phyloP scores from a whole-genome alignment of 805 yeast species.

The Yarrowia sp. region DNA sequence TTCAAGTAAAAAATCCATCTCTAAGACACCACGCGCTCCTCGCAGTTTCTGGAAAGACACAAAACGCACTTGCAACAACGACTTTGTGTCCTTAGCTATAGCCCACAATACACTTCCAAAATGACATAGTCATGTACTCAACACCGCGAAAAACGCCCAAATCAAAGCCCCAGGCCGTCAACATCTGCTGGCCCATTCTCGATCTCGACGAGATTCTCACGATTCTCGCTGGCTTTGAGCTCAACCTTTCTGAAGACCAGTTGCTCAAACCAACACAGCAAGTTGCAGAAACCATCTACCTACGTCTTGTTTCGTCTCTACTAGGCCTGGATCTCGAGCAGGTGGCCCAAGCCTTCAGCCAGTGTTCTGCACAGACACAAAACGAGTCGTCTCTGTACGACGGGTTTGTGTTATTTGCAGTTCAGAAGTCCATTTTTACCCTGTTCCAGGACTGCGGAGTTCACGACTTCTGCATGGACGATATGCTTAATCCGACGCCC shows the following conservation, averaged over 20 bases:
- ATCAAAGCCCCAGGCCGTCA: neutral
- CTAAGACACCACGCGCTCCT: too few relatives aligned
- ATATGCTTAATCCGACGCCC: neutral
- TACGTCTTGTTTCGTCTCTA: neutral
- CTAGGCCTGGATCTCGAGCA: neutral
- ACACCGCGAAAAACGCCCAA: neutral
- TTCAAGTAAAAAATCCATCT: too few relatives aligned
- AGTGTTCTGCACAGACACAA: neutral
- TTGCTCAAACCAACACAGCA: neutral
- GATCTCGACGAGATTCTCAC: conserved; percentile 1
- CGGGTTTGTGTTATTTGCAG: neutral
- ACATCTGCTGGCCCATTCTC: neutral
- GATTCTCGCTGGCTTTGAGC: neutral
- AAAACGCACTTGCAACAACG: too few relatives aligned
- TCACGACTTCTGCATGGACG: neutral
- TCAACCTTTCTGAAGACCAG: neutral
- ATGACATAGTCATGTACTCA: neutral
- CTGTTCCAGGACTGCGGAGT: conserved; percentile 6
- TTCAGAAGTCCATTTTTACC: neutral
- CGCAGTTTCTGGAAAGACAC: too few relatives aligned
- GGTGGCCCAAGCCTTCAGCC: neutral
- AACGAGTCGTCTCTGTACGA: neutral
- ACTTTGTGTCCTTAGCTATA: too few relatives aligned
- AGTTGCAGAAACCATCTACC: neutral
- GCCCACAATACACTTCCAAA: too few relatives aligned